Percentiles rank a stretch among this genome's conserved stretches.
These are phyloP conservation scores for Monascus ruber DNA, from an alignment of 2,329 filamentous ascomycete genomes.

Conservation along the genomic window DNA sequence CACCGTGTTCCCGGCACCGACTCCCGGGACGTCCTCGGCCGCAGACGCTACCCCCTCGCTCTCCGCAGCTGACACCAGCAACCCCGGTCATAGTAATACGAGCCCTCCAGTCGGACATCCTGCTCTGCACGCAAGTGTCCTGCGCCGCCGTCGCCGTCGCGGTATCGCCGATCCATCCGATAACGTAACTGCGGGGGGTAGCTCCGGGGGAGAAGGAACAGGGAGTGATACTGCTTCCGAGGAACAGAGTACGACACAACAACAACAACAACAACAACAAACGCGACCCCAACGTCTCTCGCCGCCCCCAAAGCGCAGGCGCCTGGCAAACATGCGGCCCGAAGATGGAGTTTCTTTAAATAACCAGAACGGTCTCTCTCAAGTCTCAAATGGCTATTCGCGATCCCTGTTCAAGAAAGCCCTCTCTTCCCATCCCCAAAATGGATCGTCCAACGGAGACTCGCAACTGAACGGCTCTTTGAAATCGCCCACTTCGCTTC, in stretches of 20 bases:
- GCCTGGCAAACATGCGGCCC: conserved; percentile 51
- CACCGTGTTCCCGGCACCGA: conserved; percentile 36
- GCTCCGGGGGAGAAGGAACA: conserved; percentile 12
- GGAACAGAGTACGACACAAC: conserved; percentile 12
- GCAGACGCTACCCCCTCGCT: conserved; percentile 13
- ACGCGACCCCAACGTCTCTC: conserved; percentile 19
- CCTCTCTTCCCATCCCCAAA: conserved; percentile 35
- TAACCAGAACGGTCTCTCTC: conserved; percentile 45
- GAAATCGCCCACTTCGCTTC: conserved; percentile 16
- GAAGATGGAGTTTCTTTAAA: conserved; percentile 41
- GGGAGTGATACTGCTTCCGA: conserved; percentile 16
- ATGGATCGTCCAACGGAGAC: conserved; percentile 24
- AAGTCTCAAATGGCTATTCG: conserved; percentile 47
- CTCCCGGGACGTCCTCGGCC: conserved; percentile 10
- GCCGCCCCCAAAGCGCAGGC: conserved; percentile 46
- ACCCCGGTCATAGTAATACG: conserved; percentile 3
- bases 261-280: conserved; percentile 12
- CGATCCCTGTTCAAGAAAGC: conserved; percentile 35
- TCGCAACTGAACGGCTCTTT: conserved; percentile 29
- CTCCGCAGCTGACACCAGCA: conserved; percentile 6
- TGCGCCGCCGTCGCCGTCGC: conserved; percentile 20
- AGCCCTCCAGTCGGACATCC: conserved; percentile 5
- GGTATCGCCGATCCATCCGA: conserved; percentile 17
- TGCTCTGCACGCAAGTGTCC: conserved; percentile 6
- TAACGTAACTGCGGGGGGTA: conserved; percentile 9